Evolutionary conservation across 768 basidiomycete genomes (phyloP).

Genomic region (Suillus fuscotomentosus): DNA sequence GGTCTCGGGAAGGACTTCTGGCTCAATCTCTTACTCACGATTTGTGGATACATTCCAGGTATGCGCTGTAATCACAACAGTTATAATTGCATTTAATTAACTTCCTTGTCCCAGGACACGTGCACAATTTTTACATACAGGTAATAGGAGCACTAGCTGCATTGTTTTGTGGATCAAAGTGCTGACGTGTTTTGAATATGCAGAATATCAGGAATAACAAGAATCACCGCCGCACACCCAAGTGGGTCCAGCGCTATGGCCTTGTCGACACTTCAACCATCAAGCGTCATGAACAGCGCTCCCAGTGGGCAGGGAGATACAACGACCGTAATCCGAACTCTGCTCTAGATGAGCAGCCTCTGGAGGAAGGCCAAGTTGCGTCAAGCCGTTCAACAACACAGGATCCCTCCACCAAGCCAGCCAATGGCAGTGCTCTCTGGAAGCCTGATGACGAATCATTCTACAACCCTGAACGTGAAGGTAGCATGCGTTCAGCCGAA

Average conservation of each 20-base stretch:
- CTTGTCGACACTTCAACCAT: conserved; percentile 81
- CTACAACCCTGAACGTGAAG: conserved; percentile 47
- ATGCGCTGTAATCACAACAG: conserved; percentile 10
- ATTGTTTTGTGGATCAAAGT: not conserved
- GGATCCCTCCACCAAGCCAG: conserved; percentile 8
- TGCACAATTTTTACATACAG: conserved; percentile 93
- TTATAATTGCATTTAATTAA: conserved; percentile 4
- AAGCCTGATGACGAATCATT: conserved; percentile 72
- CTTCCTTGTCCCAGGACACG: conserved; percentile 56
- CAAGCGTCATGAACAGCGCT: conserved; percentile 74
- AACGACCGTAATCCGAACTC: conserved; percentile 76
- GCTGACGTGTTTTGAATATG: conserved; percentile 7
- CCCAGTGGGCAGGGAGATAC: conserved; percentile 86
- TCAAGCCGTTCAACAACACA: conserved; percentile 14
- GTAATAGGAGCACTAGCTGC: conserved; percentile 31
- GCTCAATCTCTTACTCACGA: conserved; percentile 84
- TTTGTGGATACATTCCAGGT: conserved; percentile 92
- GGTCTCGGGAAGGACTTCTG: conserved; percentile 91
- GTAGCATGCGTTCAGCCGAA: conserved; percentile 35
- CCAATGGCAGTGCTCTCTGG: conserved; percentile 61
- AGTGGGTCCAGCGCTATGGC: conserved; percentile 91
- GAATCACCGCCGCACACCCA: conserved; percentile 88
- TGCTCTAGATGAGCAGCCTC: conserved; percentile 64
- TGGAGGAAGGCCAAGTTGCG: conserved; percentile 78
- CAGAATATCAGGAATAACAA: conserved; percentile 97